Evolutionary conservation across 345 rosid species (phyloP), one percentile per base, ranked within the genome.

Genomic region (Carallia pectinifolia): DNA sequence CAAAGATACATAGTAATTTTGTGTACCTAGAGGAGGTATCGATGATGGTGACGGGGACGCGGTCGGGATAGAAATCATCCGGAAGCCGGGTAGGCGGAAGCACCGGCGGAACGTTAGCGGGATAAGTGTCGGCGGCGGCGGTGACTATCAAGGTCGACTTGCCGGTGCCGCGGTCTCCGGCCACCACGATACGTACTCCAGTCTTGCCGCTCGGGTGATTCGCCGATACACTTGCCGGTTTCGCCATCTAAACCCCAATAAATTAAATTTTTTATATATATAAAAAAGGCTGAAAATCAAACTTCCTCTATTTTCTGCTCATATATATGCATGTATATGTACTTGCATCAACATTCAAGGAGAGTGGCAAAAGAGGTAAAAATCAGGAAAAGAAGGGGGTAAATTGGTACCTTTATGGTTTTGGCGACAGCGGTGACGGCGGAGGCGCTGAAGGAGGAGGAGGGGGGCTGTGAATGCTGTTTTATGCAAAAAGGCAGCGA

Each of bases 131-230:
- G 2, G 91, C 76, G 3, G 96, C 90, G 12, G 96, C 97, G 52
- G 95, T 89, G 1, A 87, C 85, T 76, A 92, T 92, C 85, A 96
- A 82, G 81, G 96, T 96, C 15, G 99, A 92, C 75, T 96, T 96
- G 37, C 99, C 98, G 0, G 96, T 92, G 40, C 97, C 93, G 38
- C 86, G 86, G 67, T 90, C 99, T 50, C 99, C 99, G 0, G 87
- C 90, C 16, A 96, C 99, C 67, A 90, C 95, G 40, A 92, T 90
- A 48, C 97, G 86, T 5, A 96, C 95, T 23, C 87, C 82, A 17
- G 76, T 79, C 64, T 80, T 87, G 12, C 87, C 87, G 12, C 85
- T 90, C 0, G 89, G 86, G 23, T 74, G 50, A 15, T 44, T 76
- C 53, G 71, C 77, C 12, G 65, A 60, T 37, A 73, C 70, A 23